A percentile compares a stretch with the other conserved stretches of the same genome.
These are phyloP conservation scores for Coniochaeta sp. DNA, from an alignment of 2,329 filamentous ascomycete genomes.

Conservation along the genomic window DNA sequence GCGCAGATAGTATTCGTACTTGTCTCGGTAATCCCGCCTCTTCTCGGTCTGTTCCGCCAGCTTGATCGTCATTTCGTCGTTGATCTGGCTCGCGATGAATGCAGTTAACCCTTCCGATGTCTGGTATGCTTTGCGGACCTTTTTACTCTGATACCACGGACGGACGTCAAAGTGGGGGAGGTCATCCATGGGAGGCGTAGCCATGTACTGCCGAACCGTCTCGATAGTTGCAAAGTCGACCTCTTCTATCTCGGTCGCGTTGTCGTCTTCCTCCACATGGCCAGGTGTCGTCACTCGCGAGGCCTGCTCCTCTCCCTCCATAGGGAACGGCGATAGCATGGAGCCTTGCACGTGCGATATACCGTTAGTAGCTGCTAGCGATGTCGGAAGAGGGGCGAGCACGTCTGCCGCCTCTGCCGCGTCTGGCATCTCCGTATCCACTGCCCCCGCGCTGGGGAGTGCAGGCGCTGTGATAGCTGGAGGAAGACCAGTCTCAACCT, in stretches of 20 bases:
- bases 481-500: conserved; percentile 31
- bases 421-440: conserved; percentile 30
- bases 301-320: conserved; percentile 8
- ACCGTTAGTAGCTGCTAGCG: conserved; percentile 3
- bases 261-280: conserved; percentile 43
- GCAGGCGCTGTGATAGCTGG: conserved; percentile 15
- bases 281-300: conserved; percentile 19
- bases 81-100: conserved; percentile 39
- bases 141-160: conserved; percentile 40
- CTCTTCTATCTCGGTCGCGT: conserved; percentile 48
- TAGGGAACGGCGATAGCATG: conserved; percentile 7
- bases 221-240: conserved; percentile 42
- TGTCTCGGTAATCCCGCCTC: conserved; percentile 34
- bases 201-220: conserved; percentile 41
- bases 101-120: conserved; percentile 30
- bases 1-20: conserved; percentile 44
- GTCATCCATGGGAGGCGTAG: conserved; percentile 47
- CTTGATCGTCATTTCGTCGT: conserved; percentile 30
- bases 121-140: conserved; percentile 34
- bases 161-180: conserved; percentile 39
- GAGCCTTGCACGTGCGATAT: conserved; percentile 14
- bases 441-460: conserved; percentile 11
- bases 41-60: conserved; percentile 28
- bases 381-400: conserved; percentile 5
- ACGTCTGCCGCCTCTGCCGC: conserved; percentile 13